Evolutionary conservation across 345 rosid species (phyloP), one percentile per base, ranked within the genome.

Genomic region (Combretum micranthum): DNA sequence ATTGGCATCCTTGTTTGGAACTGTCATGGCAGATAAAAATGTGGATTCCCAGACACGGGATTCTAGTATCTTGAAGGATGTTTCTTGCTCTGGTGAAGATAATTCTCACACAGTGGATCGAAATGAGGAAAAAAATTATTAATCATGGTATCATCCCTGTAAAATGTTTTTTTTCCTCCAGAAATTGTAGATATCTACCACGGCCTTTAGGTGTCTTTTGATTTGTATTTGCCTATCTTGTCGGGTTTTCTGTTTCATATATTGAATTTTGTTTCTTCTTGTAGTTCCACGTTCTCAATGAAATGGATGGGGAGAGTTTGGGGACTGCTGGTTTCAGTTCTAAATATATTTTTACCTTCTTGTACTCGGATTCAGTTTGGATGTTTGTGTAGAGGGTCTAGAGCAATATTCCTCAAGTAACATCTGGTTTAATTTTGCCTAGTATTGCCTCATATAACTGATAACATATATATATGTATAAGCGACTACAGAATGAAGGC

Each of bases 1-100:
- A 50, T 58, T 83, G 49, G 73, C 75, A 53, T 68, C 81, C 0
- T 42, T 80, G n/a, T 66, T 85, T 6, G 71, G 71, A 17, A 62
- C 54, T 4, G 13, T 56, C 2, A 48, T 22, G 2, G 45, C 37
- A 69, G 53, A 62, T 19, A 16, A 61, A 18, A 52, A 60, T 12
- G 42, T 64, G 7, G 66, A 64, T 50, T 17, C 49, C 9, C 37
- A 18, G 21, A 39, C 15, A 8, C 67, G 54, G 1, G 72, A 58
- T 55, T 57, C 64, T 15, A 22, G 19, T 51, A 69, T 55, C 43
- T 56, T 42, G 39, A 0, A 4, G 16, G 73, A 54, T 32, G 73
- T 26, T 43, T 63, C 81, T 42, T 56, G 64, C 47, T 50, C 52
- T 0, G 58, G 56, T 13, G 63, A 48, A 18, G 69, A 66, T 18